Evolutionary conservation across 2,329 filamentous ascomycete genomes (phyloP).

Genomic region (Aspergillus candidus): DNA sequence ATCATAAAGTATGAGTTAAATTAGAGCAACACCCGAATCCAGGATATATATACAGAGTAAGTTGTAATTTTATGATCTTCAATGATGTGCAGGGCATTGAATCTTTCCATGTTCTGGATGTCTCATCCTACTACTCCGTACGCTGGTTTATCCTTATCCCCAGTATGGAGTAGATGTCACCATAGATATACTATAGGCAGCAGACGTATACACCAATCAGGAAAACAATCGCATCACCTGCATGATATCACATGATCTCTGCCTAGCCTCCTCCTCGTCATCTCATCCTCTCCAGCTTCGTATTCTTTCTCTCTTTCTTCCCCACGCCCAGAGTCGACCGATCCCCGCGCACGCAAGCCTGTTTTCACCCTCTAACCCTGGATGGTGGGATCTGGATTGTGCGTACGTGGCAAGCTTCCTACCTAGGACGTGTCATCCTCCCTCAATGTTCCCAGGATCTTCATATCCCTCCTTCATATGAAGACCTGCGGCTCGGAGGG

Average conservation of each 20-base stretch:
- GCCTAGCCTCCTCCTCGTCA: background rate
- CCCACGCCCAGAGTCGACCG: slow-evolving; percentile 42
- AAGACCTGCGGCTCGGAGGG: slow-evolving; percentile 24
- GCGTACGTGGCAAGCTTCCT: slow-evolving; percentile 44
- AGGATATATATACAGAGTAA: too few species aligned
- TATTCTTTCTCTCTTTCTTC: slow-evolving; percentile 38
- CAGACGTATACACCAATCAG: background rate
- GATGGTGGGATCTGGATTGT: slow-evolving; percentile 18
- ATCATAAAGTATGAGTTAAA: too few species aligned
- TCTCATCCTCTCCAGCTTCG: slow-evolving; percentile 17
- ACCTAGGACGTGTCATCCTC: slow-evolving; percentile 23
- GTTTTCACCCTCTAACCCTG: slow-evolving; percentile 10
- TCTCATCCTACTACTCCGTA: too few species aligned
- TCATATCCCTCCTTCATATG: slow-evolving; percentile 19
- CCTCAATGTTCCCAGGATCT: slow-evolving; percentile 14
- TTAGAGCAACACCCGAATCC: too few species aligned
- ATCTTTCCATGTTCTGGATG: too few species aligned
- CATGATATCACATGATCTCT: slow-evolving; percentile 21
- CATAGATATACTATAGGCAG: too few species aligned
- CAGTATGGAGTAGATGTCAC: too few species aligned
- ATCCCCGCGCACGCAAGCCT: slow-evolving; percentile 20
- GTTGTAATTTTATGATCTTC: too few species aligned
- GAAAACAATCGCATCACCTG: slow-evolving; percentile 25
- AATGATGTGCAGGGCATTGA: too few species aligned
- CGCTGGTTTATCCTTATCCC: too few species aligned